Evolutionary conservation across 2,329 filamentous ascomycete genomes (phyloP), one percentile per base, ranked within the genome.

Genomic region (Diplocarpon mali): DNA sequence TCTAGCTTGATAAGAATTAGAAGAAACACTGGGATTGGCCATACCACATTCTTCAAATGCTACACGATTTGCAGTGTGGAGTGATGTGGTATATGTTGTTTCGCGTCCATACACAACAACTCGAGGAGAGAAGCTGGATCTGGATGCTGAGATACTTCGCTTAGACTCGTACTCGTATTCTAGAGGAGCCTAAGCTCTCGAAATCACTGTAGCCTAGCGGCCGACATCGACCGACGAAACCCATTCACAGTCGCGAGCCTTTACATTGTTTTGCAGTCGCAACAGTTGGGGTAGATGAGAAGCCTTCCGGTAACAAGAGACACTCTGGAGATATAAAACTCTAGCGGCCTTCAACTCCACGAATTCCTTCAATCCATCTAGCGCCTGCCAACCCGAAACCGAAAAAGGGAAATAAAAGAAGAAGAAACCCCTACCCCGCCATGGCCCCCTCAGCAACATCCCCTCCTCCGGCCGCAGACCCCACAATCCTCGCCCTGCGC

Each of bases 401-500:
- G n/a, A n/a, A n/a, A n/a, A n/a, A n/a, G n/a, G n/a, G n/a, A n/a
- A n/a, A n/a, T n/a, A n/a, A n/a, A n/a, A n/a, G n/a, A n/a, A n/a
- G n/a, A n/a, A n/a, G n/a, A n/a, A n/a, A n/a, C n/a, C n/a, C 30
- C 27, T 30, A 46, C 34, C 41, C 41, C 41, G 46, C 40, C 35
- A 66, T 66, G 62, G 46, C 60, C 14, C 57, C 59, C 32, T 58
- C 60, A 50, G 55, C 58, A 30, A 60, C 55, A n/a, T 61, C 52
- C 28, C 53, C 54, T 17, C 35, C 51, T 36, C 38, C 52, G 17
- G 32, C 40, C 11, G 41, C 47, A 13, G 62, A 66, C 48, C 53
- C 60, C 42, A 67, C 67, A 7, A 61, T 73, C 48, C 50, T 62
- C 35, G 59, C 63, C 29, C 64, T 93, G 42, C 82, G 87, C 60